A percentile compares a stretch with the other conserved stretches of the same genome.
These are phyloP conservation scores for Penicillium sp. DNA, from an alignment of 2,329 filamentous ascomycete species.

Conservation along the genomic window DNA sequence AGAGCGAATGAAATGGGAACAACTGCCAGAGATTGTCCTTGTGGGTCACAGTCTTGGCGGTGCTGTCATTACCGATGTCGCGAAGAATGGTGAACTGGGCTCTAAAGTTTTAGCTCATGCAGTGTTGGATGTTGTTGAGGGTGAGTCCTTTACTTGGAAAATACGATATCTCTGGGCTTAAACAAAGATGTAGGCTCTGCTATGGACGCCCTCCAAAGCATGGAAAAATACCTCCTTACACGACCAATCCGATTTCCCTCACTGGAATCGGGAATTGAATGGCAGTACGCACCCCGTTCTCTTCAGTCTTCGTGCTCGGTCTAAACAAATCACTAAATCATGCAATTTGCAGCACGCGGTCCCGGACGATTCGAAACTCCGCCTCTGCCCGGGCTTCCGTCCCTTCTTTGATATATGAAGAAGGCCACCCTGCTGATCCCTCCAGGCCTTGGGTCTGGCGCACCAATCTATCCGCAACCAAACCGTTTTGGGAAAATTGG, in stretches of 20 bases:
- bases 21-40: constrained; percentile 73
- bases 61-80: constrained; percentile 83
- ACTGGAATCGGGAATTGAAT: constrained; percentile 79
- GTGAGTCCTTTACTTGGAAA: constrained; percentile 20
- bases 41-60: constrained; percentile 93
- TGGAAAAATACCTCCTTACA: constrained; percentile 86
- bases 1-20: constrained; percentile 68
- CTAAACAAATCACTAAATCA: not conserved
- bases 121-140: constrained; percentile 93
- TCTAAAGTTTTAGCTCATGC: constrained; percentile 75
- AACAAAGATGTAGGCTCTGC: constrained; percentile 62
- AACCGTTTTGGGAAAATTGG: constrained; percentile 93
- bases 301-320: not conserved
- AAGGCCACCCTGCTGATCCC: constrained; percentile 34
- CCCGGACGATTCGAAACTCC: constrained; percentile 79
- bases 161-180: not conserved
- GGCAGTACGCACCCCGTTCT: constrained; percentile 61
- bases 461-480: constrained; percentile 79
- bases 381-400: constrained; percentile 85
- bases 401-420: constrained; percentile 68
- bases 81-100: constrained; percentile 66
- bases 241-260: constrained; percentile 77
- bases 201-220: constrained; percentile 89
- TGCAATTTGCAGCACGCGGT: constrained; percentile 58
- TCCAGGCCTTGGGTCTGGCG: constrained; percentile 73